Base-by-base conservation (phyloP, 108 stramenopile genomes). In the Cyclostephanos tholiformis region DNA sequence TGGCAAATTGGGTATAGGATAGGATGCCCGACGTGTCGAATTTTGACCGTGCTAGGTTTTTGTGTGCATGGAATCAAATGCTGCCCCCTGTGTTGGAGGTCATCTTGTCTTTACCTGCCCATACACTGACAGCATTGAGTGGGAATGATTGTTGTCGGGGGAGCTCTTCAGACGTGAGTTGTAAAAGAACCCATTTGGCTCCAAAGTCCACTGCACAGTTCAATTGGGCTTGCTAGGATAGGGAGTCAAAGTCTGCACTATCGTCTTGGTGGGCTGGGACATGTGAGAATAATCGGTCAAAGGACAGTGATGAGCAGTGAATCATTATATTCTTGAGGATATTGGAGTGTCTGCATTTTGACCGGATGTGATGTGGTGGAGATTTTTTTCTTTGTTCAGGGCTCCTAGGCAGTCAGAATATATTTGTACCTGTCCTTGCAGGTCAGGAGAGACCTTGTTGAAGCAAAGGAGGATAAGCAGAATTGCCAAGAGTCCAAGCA, bases 241-340 rank as follows among this genome's bases (percentile, higher is more conserved):
- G 32, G 1, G 38, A 0, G 2, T 26, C 27, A 30, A 51, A 71
- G 0, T 14, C 4, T 14, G 30, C 30, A 12, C 20, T 36, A 5
- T 71, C 71, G 23, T 71, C 71, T 25, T 71, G 71, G 63, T 71
- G 71, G 4, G 71, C 71, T 25, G n/a, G 12, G 4, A 71, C 60
- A 51, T 71, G 60, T 0, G 12, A 16, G 49, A 61, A 63, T 0
- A 19, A 0, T 10, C 60, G 48, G 2, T 71, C 69, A 20, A 71
- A 71, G 0, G 61, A 3, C 19, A 71, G 23, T 2, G 49, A 10
- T 3, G 32, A 35, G 46, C 71, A 71, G 23, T 62, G 25, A 0
- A 71, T 35, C 44, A 71, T 46, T 6, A 71, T 63, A 12, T 9
- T 19, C 35, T 71, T 71, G 4, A 71, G 60, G 2, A 71, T 51